Conservation (phyloP, 257 asterid species). For the Rehmannia glutinosa region DNA sequence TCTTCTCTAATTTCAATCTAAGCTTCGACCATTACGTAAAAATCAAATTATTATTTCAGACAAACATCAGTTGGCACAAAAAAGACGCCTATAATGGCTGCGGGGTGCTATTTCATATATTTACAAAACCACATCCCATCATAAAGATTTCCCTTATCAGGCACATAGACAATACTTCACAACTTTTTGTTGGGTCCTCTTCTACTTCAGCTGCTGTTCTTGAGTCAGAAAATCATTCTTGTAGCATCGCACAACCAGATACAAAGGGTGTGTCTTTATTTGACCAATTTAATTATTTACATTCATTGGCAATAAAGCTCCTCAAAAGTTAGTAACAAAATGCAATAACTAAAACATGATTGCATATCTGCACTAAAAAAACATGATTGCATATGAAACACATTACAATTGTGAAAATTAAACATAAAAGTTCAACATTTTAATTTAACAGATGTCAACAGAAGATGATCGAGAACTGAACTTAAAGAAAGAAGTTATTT, state of each 20-base stretch:
- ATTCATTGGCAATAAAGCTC: not conserved
- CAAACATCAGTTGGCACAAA: not conserved
- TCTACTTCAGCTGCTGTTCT: not conserved
- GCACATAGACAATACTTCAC: not conserved
- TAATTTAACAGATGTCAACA: not conserved
- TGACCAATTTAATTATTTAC: not conserved
- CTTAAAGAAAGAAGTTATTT: not conserved
- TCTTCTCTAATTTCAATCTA: not conserved
- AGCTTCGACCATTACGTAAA: not conserved
- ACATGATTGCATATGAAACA: not conserved
- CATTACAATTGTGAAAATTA: not conserved
- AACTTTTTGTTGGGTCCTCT: not conserved
- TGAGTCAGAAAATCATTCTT: not conserved
- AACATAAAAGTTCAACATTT: not conserved
- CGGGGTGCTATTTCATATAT: not conserved
- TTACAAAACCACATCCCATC: not conserved
- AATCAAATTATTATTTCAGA: not conserved
- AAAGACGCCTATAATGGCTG: not conserved
- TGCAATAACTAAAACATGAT: not conserved
- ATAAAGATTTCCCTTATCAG: not conserved
- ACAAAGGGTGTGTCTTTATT: not conserved
- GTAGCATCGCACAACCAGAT: slow-evolving; percentile 5
- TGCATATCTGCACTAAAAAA: no score
- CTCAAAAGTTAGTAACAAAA: not conserved
- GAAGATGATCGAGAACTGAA: not conserved